Evolutionary conservation across 78 protist species (phyloP), one percentile per base, ranked within the genome.

Genomic region (Cyanophora paradoxa): DNA sequence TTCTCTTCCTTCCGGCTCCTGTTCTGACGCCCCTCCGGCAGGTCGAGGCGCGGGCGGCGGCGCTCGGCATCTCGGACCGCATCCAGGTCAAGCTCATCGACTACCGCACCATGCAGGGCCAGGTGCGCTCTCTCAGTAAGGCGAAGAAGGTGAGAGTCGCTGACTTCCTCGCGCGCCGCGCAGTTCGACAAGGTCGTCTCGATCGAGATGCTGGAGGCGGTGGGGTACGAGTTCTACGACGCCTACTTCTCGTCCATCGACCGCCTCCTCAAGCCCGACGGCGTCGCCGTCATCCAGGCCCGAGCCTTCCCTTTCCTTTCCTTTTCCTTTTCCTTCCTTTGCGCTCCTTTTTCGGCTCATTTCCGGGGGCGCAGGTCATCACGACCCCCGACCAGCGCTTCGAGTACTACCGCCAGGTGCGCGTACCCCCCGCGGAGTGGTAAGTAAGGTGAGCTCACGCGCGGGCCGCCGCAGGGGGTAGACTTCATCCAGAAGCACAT

Each of bases 121-220:
- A 20, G 31, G 7, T 24, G 26, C 33, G n/a, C n/a, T n/a, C n/a
- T n/a, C n/a, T n/a, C n/a, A n/a, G n/a, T n/a, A n/a, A n/a, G n/a
- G n/a, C n/a, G n/a, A n/a, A n/a, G n/a, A n/a, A n/a, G n/a, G n/a
- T n/a, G n/a, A n/a, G n/a, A n/a, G n/a, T n/a, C n/a, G n/a, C n/a
- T n/a, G n/a, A n/a, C n/a, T n/a, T n/a, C n/a, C n/a, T n/a, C n/a
- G n/a, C n/a, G 61, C 33, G 61, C 3, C 7, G 71, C 42, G 24
- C 0, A 0, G 19, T 70, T 70, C 31, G 76, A 70, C 76, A 37
- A 33, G 66, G 64, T 70, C 34, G 65, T 70, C 24, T 54, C 65
- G 11, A 54, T 70, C 54, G 76, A 70, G 44, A 70, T 70, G 76
- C 4, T 70, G 17, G 76, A 70, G 40, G 76, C 76, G 24, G 76